Base-by-base conservation (phyloP, 805 yeast genomes). In the Candida boleticola region DNA sequence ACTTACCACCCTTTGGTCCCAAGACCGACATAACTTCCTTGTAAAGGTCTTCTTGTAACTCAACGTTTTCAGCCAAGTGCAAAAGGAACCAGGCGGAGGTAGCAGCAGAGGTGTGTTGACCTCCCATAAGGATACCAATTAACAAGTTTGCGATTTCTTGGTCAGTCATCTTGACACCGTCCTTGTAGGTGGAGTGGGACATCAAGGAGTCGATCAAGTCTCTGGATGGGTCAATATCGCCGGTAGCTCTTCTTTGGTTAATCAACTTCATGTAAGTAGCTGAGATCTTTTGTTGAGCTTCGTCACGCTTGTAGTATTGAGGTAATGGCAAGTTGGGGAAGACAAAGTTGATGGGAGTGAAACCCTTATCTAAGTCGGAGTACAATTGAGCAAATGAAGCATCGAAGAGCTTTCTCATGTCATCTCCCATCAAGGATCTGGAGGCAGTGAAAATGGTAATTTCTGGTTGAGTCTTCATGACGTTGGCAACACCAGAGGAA, bases 91-190 rank as follows among this genome's bases (percentile, higher is more conserved):
- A 93, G 14, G 97, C 85, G 31, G 96, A 86, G 18, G 99, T 93
- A 19, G 98, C 79, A 34, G 98, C 93, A 49, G 96, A 85, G 21
- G 99, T 93, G 66, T 93, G 99, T 73, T 93, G 99, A 49, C 99
- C 99, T 57, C 99, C 99, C 99, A 93, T 93, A 47, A 93, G 75
- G 42, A 93, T 85, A 64, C 98, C 99, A 65, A 93, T 92, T 63
- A 89, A 73, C 64, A 93, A 74, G 66, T 90, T 86, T 38, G 98
- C 93, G 58, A 93, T 89, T 69, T 93, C 96, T 63, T 83, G 83
- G 64, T 93, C 99, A 21, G 96, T 84, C 97, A 93, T 90, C 58
- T 77, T 76, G 37, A 83, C 82, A 54, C 99, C 99, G 61, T 93
- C 98, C 64, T 88, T 90, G 71, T 93, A 93, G 45, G 87, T 81